Evolutionary conservation across 2,329 filamentous ascomycete genomes (phyloP).

Genomic region (Epichloe amarillans): DNA sequence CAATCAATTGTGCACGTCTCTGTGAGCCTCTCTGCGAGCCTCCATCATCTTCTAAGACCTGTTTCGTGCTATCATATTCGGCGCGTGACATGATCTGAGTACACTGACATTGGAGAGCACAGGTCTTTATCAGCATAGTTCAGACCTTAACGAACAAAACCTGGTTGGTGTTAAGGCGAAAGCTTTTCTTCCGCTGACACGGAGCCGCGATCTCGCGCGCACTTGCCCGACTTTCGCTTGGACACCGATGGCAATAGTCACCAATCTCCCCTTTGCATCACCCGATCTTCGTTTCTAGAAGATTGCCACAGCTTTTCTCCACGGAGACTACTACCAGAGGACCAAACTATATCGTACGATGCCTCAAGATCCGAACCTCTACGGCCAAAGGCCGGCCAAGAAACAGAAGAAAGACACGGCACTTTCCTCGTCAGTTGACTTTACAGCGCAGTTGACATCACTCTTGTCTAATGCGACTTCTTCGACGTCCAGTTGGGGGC

Average conservation of each 20-base stretch:
- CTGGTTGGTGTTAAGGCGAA: background rate
- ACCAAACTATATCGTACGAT: constrained; percentile 20
- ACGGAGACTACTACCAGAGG: background rate
- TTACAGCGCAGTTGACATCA: constrained; percentile 75
- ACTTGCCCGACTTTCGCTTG: background rate
- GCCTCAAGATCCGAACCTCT: constrained; percentile 57
- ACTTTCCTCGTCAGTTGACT: constrained; percentile 63
- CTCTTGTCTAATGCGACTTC: constrained; percentile 50
- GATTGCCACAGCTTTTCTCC: background rate
- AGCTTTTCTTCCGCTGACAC: background rate
- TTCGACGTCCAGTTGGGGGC: constrained; percentile 26
- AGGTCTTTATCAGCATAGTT: background rate
- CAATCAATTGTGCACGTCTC: background rate
- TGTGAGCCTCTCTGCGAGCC: background rate
- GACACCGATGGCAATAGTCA: background rate
- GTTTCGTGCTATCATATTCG: background rate
- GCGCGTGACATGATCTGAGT: background rate
- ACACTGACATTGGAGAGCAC: background rate
- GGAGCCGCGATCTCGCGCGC: background rate
- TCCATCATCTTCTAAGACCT: background rate
- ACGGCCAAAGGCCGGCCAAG: constrained; percentile 61
- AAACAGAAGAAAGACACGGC: constrained; percentile 56
- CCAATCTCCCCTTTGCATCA: background rate
- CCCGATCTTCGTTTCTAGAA: background rate
- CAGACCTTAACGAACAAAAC: background rate